Percentiles rank a stretch among this genome's conserved stretches.
Evolutionary conservation across 2,329 filamentous ascomycete species (phyloP).

Genomic region (Zymoseptoria tritici): DNA sequence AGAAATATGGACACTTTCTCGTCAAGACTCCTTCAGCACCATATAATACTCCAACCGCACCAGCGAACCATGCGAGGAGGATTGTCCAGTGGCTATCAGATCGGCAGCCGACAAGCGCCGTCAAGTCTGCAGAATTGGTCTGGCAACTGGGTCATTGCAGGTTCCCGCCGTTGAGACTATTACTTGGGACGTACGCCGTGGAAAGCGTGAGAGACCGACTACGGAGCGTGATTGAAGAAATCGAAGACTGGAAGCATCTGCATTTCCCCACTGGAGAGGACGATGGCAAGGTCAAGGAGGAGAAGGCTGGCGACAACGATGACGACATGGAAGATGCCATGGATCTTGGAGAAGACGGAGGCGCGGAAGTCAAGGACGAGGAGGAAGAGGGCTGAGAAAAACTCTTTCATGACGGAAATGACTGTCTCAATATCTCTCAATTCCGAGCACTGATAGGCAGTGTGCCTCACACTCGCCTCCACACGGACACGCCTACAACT

Average conservation of each 20-base stretch:
- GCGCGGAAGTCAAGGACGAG: conserved; percentile 12
- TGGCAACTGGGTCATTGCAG: conserved; percentile 92
- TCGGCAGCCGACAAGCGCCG: conserved; percentile 82
- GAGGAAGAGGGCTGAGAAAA: conserved; percentile 15
- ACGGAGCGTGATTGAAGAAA: conserved; percentile 83
- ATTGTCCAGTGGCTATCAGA: conserved; percentile 95
- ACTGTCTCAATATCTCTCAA: no score
- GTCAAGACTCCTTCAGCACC: conserved; percentile 78
- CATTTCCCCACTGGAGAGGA: conserved; percentile 29
- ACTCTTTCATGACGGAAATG: no score
- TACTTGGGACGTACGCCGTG: conserved; percentile 90
- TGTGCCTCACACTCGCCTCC: no score
- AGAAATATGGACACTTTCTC: conserved; percentile 84
- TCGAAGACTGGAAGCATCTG: conserved; percentile 36
- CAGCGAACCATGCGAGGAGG: conserved; percentile 78
- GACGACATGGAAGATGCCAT: conserved; percentile 20
- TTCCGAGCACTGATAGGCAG: no score
- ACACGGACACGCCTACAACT: no score
- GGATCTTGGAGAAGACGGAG: conserved; percentile 15
- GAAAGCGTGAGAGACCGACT: conserved; percentile 89
- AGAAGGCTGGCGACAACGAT: conserved; percentile 17
- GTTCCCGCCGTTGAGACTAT: conserved; percentile 78
- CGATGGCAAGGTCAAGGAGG: conserved; percentile 19
- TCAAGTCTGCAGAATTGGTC: conserved; percentile 86
- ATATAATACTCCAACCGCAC: conserved; percentile 69